Base-by-base conservation (phyloP, 2,329 filamentous ascomycete species). In the Xylaria sp. region DNA sequence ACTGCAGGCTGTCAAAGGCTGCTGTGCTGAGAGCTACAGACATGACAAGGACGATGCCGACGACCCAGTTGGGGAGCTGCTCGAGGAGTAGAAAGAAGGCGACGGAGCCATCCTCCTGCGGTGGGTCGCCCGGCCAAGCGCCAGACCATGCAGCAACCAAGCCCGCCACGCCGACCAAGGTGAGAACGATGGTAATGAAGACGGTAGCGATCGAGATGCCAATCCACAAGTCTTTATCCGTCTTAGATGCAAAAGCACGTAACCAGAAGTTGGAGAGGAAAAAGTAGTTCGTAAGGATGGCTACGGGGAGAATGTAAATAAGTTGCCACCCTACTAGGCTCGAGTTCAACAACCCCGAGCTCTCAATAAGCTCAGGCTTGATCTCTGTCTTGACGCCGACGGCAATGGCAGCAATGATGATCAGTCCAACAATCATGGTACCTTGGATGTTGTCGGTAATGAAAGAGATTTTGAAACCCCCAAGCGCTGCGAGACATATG, bases 221-320 rank as follows among this genome's bases (percentile, higher is more conserved):
- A 57, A 94, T 81, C 81, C 87, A 89, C 6, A 95, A 84, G 72
- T 94, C 91, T 71, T 84, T 88, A 80, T 95, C 91, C 0, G 89
- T 92, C 75, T 86, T 89, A 54, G 90, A 90, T 17, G 91, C 89
- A 72, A 95, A 95, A 4, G 91, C 91, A 53, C 92, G 89, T 75
- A 94, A 85, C 92, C 92, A 95, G 77, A 92, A 93, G 68, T 87
- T 89, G 33, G 90, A 92, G 45, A 95, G 81, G 80, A 95, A 95
- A 81, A 95, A 94, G 80, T 94, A 89, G 78, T 94, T 95, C 62
- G 91, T 94, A 59, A 94, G 74, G 67, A 95, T 85, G 46, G 92
- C 92, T 5, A 95, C 84, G 0, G 92, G 91, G 1, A 95, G 83
- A 68, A 95, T 94, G 78, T 94, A 95, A 37, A 95, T 80, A 14